Evolutionary conservation across 192 early-diverging fungal species (phyloP), one percentile per base, ranked within the genome.

Genomic region (Coemansia erecta): DNA sequence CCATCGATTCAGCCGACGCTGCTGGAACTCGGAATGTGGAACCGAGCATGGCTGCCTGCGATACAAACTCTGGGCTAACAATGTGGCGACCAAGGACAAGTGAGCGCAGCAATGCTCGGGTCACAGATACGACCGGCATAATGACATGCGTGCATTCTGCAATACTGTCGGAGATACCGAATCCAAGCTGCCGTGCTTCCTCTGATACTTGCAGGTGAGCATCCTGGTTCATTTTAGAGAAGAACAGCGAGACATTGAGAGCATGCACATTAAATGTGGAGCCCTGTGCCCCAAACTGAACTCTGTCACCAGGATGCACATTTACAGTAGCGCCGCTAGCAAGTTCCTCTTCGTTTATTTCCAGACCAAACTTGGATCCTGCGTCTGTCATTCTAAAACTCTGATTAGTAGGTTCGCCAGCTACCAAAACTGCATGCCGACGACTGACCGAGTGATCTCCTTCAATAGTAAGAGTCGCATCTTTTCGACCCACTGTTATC

Each of bases 311-410:
- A 13, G 54, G 31, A 9, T 42, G 33, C 13, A 26, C 22, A 22
- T 1, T 18, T 48, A 23, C 47, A 18, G 19, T 61, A 17, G 11
- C 51, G 17, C 8, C 53, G 21, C 8, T 51, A 13, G 48, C 73
- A 63, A 39, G 39, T 63, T 8, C 31, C 28, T 11, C 14, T 19
- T 56, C 73, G 43, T 77, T 77, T 19, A 77, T 60, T 35, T 63
- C 41, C 53, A 77, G 45, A 28, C 73, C 73, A 61, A 77, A 77
- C 58, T 77, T 77, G 13, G 73, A 77, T 11, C 60, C 68, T 28
- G 70, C 23, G 48, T 77, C 73, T 0, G 35, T 50, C 2, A 58
- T 35, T 12, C n/a, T 44, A 3, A 56, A 14, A 14, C 13, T 7
- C 41, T 56, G 10, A 7, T 7, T 19, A 8, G n/a, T 15, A 21